Evolutionary conservation across 257 asterid genomes (phyloP).

Genomic region (Petunia axillaris): DNA sequence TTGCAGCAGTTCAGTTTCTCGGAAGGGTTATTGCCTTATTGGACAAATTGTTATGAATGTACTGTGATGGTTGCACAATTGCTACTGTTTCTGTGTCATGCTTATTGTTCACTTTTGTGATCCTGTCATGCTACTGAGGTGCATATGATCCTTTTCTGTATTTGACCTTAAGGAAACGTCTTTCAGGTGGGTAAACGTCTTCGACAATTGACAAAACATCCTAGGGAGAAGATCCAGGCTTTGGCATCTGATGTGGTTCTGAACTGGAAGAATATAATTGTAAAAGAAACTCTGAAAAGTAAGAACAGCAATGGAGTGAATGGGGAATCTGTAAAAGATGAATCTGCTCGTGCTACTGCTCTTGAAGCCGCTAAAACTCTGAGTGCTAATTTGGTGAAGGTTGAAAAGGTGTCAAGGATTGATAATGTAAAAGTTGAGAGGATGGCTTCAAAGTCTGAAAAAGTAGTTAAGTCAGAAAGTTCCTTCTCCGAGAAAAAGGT

Average conservation of each 20-base stretch:
- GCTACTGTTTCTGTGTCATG: neutral
- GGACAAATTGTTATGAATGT: neutral
- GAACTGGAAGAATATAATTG: slow-evolving; percentile 76
- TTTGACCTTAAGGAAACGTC: neutral
- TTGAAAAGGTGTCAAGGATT: slow-evolving; percentile 23
- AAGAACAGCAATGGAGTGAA: slow-evolving; percentile 40
- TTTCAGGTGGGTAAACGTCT: slow-evolving; percentile 88
- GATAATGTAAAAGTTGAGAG: slow-evolving; percentile 45
- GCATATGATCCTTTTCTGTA: neutral
- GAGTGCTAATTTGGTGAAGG: slow-evolving; percentile 45
- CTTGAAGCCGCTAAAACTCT: slow-evolving; percentile 44
- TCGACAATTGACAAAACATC: slow-evolving; percentile 88
- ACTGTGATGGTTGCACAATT: neutral
- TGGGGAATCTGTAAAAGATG: slow-evolving; percentile 45
- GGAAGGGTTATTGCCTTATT: neutral
- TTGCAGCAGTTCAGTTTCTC: neutral
- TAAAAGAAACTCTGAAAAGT: slow-evolving; percentile 66
- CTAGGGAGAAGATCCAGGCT: slow-evolving; percentile 67
- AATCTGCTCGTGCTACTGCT: slow-evolving; percentile 38
- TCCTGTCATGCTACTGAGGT: slow-evolving; percentile 3
- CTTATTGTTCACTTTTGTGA: neutral
- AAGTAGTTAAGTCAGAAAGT: slow-evolving; percentile 38
- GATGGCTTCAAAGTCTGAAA: slow-evolving; percentile 35
- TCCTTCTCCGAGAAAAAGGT: slow-evolving; percentile 39
- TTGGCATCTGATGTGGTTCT: slow-evolving; percentile 84